phyloP scores from a whole-genome alignment of 192 early-diverging fungal genomes.

The Coemansia biformis region DNA sequence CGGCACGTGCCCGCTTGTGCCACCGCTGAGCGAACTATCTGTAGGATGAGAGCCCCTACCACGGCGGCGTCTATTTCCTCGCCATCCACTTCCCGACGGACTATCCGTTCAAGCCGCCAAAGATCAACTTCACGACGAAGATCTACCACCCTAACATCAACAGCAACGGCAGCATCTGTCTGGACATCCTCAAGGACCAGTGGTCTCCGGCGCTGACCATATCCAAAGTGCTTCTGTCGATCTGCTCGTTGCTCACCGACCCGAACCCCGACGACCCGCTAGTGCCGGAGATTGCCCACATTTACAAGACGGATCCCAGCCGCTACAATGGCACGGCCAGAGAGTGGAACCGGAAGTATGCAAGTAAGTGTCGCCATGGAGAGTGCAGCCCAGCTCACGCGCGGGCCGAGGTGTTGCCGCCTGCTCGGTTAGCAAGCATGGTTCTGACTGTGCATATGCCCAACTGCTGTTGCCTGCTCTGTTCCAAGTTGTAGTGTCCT shows the following conservation, averaged over 20 bases:
- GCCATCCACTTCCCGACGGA: conserved; percentile 97
- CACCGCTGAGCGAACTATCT: neutral
- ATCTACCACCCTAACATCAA: conserved; percentile 99
- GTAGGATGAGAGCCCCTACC: conserved; percentile 86
- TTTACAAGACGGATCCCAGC: conserved; percentile 91
- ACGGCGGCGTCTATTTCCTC: conserved; percentile 94
- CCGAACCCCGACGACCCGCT: conserved; percentile 98
- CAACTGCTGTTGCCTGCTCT: too few relatives aligned
- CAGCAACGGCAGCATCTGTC: conserved; percentile 94
- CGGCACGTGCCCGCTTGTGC: neutral
- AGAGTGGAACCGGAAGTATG: conserved; percentile 94
- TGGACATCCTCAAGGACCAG: conserved; percentile 98
- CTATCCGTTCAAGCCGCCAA: conserved; percentile 98
- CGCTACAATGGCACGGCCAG: conserved; percentile 84
- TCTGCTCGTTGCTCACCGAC: conserved; percentile 97
- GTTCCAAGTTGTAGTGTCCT: too few relatives aligned
- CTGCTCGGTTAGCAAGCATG: too few relatives aligned
- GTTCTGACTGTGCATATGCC: too few relatives aligned
- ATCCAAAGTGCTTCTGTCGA: conserved; percentile 96
- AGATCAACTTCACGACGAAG: conserved; percentile 93
- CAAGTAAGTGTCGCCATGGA: conserved; percentile 48
- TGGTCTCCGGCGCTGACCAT: conserved; percentile 99
- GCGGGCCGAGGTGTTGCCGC: too few relatives aligned
- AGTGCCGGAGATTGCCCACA: conserved; percentile 95
- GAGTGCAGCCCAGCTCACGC: too few relatives aligned